phyloP scores from a whole-genome alignment of 179 eudicot species.

The Beta corolliflora region DNA sequence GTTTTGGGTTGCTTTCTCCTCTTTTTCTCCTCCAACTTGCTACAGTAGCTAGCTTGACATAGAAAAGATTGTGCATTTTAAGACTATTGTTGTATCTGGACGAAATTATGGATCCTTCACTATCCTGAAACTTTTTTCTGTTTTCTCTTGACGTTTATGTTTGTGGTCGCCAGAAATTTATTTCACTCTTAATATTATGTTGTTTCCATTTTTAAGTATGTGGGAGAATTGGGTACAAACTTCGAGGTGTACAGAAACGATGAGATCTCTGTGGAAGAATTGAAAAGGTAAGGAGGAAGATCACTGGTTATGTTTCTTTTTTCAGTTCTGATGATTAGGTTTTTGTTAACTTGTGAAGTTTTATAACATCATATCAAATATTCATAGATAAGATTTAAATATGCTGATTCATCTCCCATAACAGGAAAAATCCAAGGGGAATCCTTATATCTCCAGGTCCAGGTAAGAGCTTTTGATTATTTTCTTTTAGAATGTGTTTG shows the following conservation, averaged over 20 bases:
- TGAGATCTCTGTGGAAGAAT: slow-evolving; percentile 85
- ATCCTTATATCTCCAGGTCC: slow-evolving; percentile 98
- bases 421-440: slow-evolving; percentile 94
- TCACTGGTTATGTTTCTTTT: background rate
- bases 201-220: slow-evolving; percentile 54
- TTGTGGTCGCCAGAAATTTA: background rate
- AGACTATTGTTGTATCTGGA: background rate
- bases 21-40: background rate
- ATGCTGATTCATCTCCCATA: slow-evolving; percentile 4
- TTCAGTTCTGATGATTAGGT: slow-evolving; percentile 1
- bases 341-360: background rate
- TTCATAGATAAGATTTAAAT: background rate
- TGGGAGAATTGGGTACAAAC: slow-evolving; percentile 85
- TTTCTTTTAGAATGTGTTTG: slow-evolving; percentile 16
- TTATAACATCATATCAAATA: background rate
- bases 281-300: slow-evolving; percentile 55
- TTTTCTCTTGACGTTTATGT: background rate
- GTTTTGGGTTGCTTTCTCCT: background rate
- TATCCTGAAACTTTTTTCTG: slow-evolving; percentile 10
- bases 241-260: slow-evolving; percentile 94
- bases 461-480: slow-evolving; percentile 47
- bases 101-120: background rate
- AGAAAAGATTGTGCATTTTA: background rate
- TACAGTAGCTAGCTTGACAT: no score
- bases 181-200: background rate